Conservation (phyloP, 805 yeast species). For the Saccharomycopsis sp. region DNA sequence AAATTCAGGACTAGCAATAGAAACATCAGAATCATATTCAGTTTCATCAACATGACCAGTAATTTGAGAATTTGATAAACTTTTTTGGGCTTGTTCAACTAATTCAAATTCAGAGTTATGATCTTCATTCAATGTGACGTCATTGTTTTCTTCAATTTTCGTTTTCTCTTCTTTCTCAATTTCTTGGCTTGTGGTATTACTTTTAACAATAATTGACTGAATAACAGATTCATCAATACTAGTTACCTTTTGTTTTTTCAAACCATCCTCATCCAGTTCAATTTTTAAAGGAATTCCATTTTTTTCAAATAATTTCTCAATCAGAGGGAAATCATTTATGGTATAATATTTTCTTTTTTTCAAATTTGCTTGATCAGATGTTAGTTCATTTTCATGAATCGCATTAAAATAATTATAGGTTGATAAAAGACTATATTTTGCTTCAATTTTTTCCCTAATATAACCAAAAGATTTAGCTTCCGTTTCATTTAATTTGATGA, state of each 20-base stretch:
- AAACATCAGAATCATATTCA: conserved; percentile 33
- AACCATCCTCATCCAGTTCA: background rate
- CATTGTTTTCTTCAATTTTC: background rate
- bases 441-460: conserved; percentile 48
- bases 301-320: conserved; percentile 6
- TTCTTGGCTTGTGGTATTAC: background rate
- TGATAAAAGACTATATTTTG: conserved; percentile 35
- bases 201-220: background rate
- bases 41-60: conserved; percentile 2
- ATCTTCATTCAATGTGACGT: too few species aligned
- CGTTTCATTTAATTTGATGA: conserved; percentile 42
- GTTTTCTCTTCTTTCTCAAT: background rate
- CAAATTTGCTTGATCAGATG: background rate
- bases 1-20: conserved; percentile 42
- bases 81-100: background rate
- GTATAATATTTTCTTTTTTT: conserved; percentile 18
- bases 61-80: background rate
- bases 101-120: too few species aligned
- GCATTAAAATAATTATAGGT: conserved; percentile 30
- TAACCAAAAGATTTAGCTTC: conserved; percentile 48
- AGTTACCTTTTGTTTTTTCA: background rate
- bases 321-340: conserved; percentile 18
- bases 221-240: background rate
- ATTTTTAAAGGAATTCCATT: background rate
- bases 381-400: conserved; percentile 18